Evolutionary conservation across 495 filamentous ascomycete genomes (phyloP).

Genomic region (Daldinia decipiens): DNA sequence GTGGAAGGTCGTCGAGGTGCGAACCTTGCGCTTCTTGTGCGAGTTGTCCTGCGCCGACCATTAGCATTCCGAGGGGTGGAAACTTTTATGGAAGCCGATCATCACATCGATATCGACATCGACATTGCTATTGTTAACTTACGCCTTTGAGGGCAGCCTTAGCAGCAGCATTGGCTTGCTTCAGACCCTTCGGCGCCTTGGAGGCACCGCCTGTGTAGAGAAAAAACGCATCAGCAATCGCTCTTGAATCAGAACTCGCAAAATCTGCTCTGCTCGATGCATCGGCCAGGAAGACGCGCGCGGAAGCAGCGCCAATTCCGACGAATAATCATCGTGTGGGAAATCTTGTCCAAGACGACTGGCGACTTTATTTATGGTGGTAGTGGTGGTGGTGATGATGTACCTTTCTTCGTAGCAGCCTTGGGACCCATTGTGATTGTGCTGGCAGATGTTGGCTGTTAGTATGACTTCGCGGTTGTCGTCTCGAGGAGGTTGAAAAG

Average conservation of each 20-base stretch:
- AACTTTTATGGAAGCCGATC: background rate
- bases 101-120: background rate
- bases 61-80: slow-evolving; percentile 19
- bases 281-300: slow-evolving; percentile 50
- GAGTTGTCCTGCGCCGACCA: slow-evolving; percentile 58
- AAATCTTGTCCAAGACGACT: slow-evolving; percentile 8
- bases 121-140: slow-evolving; percentile 54
- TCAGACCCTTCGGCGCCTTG: slow-evolving; percentile 72
- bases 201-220: slow-evolving; percentile 66
- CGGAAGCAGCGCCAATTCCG: slow-evolving; percentile 29
- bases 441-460: slow-evolving; percentile 46
- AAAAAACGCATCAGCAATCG: slow-evolving; percentile 60
- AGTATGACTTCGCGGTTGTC: slow-evolving; percentile 3
- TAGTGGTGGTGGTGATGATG: slow-evolving; percentile 35
- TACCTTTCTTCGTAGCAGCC: slow-evolving; percentile 74
- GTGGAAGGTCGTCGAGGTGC: slow-evolving; percentile 95
- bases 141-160: slow-evolving; percentile 93
- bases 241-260: slow-evolving; percentile 65
- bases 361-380: slow-evolving; percentile 28
- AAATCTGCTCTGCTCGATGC: slow-evolving; percentile 70
- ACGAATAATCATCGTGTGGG: slow-evolving; percentile 41
- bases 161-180: slow-evolving; percentile 88
- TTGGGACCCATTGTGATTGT: slow-evolving; percentile 79
- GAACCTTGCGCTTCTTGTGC: slow-evolving; percentile 92
- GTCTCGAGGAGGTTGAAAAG: slow-evolving; percentile 27